These are phyloP conservation scores for Arachnomyces sp. DNA, from an alignment of 2,329 filamentous ascomycete species.

Conservation along the genomic window DNA sequence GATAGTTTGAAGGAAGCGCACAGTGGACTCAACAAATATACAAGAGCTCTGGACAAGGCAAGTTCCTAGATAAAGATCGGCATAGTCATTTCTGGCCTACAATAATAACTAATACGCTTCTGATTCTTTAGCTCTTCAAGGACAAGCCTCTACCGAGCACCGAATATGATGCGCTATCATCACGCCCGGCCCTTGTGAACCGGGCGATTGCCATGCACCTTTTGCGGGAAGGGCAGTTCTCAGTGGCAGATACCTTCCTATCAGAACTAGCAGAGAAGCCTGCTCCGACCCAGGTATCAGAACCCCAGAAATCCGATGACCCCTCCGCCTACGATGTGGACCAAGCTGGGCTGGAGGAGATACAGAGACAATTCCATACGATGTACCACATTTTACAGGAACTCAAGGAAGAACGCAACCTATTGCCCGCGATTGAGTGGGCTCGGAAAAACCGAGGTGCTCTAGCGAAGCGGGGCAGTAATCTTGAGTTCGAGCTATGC, in stretches of 20 bases:
- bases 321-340: slow-evolving; percentile 43
- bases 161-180: slow-evolving; percentile 70
- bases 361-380: slow-evolving; percentile 73
- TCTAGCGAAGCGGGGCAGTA: slow-evolving; percentile 75
- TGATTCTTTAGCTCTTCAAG: slow-evolving; percentile 50
- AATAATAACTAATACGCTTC: slow-evolving; percentile 4
- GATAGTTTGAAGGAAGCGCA: slow-evolving; percentile 76
- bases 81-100: background rate
- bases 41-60: slow-evolving; percentile 77
- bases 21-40: slow-evolving; percentile 71
- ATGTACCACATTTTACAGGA: slow-evolving; percentile 88
- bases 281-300: slow-evolving; percentile 25
- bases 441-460: slow-evolving; percentile 60
- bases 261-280: slow-evolving; percentile 53
- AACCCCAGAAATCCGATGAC: slow-evolving; percentile 31
- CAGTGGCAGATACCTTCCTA: slow-evolving; percentile 77
- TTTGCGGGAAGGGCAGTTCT: slow-evolving; percentile 86
- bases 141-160: slow-evolving; percentile 62
- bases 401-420: slow-evolving; percentile 61
- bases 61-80: slow-evolving; percentile 7
- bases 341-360: slow-evolving; percentile 53
- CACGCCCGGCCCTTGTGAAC: slow-evolving; percentile 71
- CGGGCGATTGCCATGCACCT: slow-evolving; percentile 95
- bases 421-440: slow-evolving; percentile 81
- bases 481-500: slow-evolving; percentile 89